These are phyloP conservation scores for Meyerozyma guilliermondii DNA, from an alignment of 1,139 yeast species.

Conservation along the genomic window DNA sequence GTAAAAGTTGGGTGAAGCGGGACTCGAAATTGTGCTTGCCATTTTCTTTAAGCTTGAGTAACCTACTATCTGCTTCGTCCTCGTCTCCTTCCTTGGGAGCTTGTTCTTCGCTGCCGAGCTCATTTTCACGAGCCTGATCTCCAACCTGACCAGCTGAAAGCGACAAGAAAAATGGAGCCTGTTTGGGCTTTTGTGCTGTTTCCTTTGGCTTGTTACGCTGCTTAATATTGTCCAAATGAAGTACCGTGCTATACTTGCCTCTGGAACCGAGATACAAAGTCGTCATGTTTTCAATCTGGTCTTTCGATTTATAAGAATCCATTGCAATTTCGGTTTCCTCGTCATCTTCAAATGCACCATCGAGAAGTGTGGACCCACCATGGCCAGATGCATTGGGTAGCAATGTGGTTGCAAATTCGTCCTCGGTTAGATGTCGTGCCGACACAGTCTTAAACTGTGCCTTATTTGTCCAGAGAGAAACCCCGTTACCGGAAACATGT, in stretches of 20 bases:
- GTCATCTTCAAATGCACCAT: constrained; percentile 57
- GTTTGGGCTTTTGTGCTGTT: constrained; percentile 80
- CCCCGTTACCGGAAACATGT: constrained; percentile 87
- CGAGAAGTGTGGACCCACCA: constrained; percentile 70
- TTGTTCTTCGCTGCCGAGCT: constrained; percentile 27
- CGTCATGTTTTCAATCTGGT: constrained; percentile 61
- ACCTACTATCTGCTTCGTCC: constrained; percentile 18
- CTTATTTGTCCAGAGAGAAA: constrained; percentile 87
- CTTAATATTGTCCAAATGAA: constrained; percentile 79
- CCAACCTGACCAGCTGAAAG: constrained; percentile 63
- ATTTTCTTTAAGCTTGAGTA: constrained; percentile 23
- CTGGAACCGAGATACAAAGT: constrained; percentile 79
- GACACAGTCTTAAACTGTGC: constrained; percentile 77
- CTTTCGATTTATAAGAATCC: constrained; percentile 47
- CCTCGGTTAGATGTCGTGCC: constrained; percentile 72
- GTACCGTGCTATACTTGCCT: constrained; percentile 69
- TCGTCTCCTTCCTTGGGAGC: constrained; percentile 9
- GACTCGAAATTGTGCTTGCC: constrained; percentile 54
- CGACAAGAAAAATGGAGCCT: constrained; percentile 76
- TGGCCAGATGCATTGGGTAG: constrained; percentile 81
- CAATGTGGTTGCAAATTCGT: constrained; percentile 55
- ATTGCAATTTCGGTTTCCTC: constrained; percentile 23
- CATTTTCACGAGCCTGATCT: constrained; percentile 62
- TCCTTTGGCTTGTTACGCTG: constrained; percentile 87
- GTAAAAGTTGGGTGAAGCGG: constrained; percentile 61